These are phyloP conservation scores for Aspergillus hancockii DNA, from an alignment of 495 filamentous ascomycete species.

Conservation along the genomic window DNA sequence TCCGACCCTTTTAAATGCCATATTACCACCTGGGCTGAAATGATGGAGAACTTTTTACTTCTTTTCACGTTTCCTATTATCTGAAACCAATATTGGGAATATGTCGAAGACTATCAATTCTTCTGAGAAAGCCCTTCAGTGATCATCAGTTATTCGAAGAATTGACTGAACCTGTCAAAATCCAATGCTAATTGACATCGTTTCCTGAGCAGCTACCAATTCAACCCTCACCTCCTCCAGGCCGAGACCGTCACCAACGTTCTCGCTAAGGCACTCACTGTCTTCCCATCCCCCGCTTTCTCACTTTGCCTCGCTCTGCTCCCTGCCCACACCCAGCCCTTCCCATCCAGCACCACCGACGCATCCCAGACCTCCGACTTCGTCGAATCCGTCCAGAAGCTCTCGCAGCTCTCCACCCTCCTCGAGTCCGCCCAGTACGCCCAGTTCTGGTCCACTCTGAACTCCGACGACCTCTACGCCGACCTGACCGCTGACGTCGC, in stretches of 20 bases:
- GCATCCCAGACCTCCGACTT: slow-evolving; percentile 64
- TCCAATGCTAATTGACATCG: slow-evolving; percentile 11
- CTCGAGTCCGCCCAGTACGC: slow-evolving; percentile 85
- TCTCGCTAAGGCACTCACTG: slow-evolving; percentile 95
- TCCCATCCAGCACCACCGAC: slow-evolving; percentile 51
- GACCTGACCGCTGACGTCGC: slow-evolving; percentile 91
- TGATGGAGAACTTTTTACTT: slow-evolving; percentile 66
- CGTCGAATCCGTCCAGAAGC: slow-evolving; percentile 85
- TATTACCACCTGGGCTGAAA: slow-evolving; percentile 17
- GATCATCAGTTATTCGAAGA: neutral
- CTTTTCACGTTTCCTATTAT: slow-evolving; percentile 97
- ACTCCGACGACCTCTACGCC: slow-evolving; percentile 93
- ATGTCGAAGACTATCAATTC: slow-evolving; percentile 38
- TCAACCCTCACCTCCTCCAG: slow-evolving; percentile 97
- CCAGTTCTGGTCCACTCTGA: slow-evolving; percentile 89
- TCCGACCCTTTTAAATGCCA: slow-evolving; percentile 5
- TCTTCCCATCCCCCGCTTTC: slow-evolving; percentile 97
- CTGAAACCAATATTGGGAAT: slow-evolving; percentile 57
- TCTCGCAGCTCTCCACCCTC: slow-evolving; percentile 77
- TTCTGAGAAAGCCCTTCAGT: slow-evolving; percentile 27
- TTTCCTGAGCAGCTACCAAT: slow-evolving; percentile 79
- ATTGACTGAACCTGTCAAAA: neutral
- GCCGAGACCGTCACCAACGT: slow-evolving; percentile 97
- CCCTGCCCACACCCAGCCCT: slow-evolving; percentile 69
- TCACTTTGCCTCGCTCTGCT: slow-evolving; percentile 90